phyloP scores from a whole-genome alignment of 805 yeast genomes.

The Kodamaea lidongshanica region DNA sequence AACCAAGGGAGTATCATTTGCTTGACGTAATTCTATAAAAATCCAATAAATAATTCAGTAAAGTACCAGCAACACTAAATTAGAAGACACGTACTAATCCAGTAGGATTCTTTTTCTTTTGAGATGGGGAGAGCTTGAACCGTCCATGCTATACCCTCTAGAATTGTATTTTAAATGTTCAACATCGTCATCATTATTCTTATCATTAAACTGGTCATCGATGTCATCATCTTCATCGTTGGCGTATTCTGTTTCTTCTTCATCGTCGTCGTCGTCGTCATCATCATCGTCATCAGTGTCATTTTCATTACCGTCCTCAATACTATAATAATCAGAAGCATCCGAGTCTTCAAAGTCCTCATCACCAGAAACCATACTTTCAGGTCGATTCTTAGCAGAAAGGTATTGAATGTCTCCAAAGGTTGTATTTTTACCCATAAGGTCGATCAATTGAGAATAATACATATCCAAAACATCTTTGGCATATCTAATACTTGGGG shows the following conservation, averaged over 20 bases:
- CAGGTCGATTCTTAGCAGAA: slow-evolving; percentile 9
- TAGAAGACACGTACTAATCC: too few relatives aligned
- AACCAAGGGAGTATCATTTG: too few relatives aligned
- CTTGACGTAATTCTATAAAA: too few relatives aligned
- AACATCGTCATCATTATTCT: slow-evolving; percentile 6
- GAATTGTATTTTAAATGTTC: slow-evolving; percentile 8
- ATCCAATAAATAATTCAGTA: too few relatives aligned
- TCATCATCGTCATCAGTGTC: slow-evolving; percentile 13
- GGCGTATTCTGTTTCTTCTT: slow-evolving; percentile 8
- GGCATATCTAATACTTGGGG: slow-evolving; percentile 22
- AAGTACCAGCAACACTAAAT: too few relatives aligned
- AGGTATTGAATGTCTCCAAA: slow-evolving; percentile 6
- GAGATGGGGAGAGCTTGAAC: slow-evolving; percentile 25
- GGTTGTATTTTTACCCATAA: slow-evolving; percentile 33
- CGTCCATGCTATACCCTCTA: slow-evolving; percentile 19
- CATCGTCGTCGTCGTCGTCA: slow-evolving; percentile 11
- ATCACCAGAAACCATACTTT: slow-evolving; percentile 6
- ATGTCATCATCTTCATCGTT: slow-evolving; percentile 9
- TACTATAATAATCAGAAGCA: slow-evolving; percentile 8
- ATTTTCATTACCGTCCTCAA: slow-evolving; percentile 6
- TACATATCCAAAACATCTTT: slow-evolving; percentile 36
- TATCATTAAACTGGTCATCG: slow-evolving; percentile 3
- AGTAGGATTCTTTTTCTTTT: slow-evolving; percentile 13
- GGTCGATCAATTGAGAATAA: slow-evolving; percentile 33
- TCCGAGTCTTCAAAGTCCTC: slow-evolving; percentile 9